Evolutionary conservation across 2,329 filamentous ascomycete genomes (phyloP).

Genomic region (Plenodomus tracheiphilus): DNA sequence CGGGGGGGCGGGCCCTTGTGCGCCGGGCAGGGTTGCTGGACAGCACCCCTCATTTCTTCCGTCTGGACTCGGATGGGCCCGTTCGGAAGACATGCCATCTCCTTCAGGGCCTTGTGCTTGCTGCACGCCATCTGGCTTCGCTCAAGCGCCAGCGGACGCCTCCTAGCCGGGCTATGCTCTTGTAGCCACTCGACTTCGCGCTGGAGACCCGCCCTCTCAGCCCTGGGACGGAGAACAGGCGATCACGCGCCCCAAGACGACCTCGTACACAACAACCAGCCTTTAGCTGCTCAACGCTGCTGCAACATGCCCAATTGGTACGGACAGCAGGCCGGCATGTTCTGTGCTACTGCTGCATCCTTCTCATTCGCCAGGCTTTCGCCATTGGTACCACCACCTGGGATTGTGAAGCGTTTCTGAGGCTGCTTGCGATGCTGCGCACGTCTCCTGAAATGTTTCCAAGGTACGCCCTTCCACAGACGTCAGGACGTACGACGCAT

Average conservation of each 20-base stretch:
- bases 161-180: conserved; percentile 26
- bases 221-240: conserved; percentile 22
- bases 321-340: conserved; percentile 22
- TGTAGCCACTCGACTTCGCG: conserved; percentile 21
- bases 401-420: conserved; percentile 28
- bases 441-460: conserved; percentile 7
- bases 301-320: conserved; percentile 11
- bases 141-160: conserved; percentile 36
- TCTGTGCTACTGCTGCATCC: conserved; percentile 16
- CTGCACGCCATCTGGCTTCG: conserved; percentile 44
- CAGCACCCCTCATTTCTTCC: conserved; percentile 31
- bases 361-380: conserved; percentile 19
- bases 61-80: conserved; percentile 34
- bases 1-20: conserved; percentile 15
- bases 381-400: conserved; percentile 10
- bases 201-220: conserved; percentile 19
- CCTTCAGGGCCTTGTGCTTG: conserved; percentile 32
- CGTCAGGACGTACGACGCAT: neutral
- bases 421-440: conserved; percentile 26
- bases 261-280: conserved; percentile 28
- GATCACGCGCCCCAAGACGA: conserved; percentile 37
- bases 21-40: conserved; percentile 23
- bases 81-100: conserved; percentile 21
- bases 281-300: conserved; percentile 22
- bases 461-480: neutral